Evolutionary conservation across 169 alveolate species (phyloP), one percentile per base, ranked within the genome.

Genomic region (Besnoitia besnoiti): DNA sequence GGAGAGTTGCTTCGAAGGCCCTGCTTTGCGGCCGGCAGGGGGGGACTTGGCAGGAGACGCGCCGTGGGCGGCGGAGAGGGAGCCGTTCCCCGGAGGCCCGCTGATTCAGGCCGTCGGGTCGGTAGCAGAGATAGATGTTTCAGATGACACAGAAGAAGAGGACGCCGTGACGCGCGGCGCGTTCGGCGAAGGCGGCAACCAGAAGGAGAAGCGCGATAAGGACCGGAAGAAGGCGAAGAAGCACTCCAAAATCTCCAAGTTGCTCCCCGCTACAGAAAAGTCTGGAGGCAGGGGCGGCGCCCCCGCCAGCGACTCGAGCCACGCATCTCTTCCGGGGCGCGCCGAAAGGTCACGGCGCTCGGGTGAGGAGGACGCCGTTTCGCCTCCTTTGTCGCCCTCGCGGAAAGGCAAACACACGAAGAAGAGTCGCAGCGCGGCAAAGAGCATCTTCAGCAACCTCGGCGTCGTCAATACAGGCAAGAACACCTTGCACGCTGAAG

Each of bases 51-150:
- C 76, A n/a, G n/a, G n/a, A n/a, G n/a, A n/a, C 40, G 37, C 30
- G 76, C 5, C 76, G 42, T 24, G 42, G n/a, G 7, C 44, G 80
- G 44, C 0, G 80, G 19, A 14, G 42, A 4, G 21, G 80, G 80
- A n/a, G 42, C 40, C 12, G 12, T 21, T 14, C 14, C 3, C 80
- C 12, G 44, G 80, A 8, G 42, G 21, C 39, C 10, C 80, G 67
- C 12, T 51, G 10, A 33, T 85, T 5, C 91, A 85, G 8, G 91
- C 91, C 1, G 91, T 85, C 16, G 91, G 91, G 80, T 51, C 91
- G 16, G 91, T 85, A 50, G 77, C 91, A 35, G 91, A 85, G 77
- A 19, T 85, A 0, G 82, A 35, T 24, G 39, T 59, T 4, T 50
- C 91, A 0, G 47, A 37, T 1, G 91, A 85, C 40, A 59, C 77